phyloP scores from a whole-genome alignment of 768 basidiomycete genomes.

The Tulasnella sp. region DNA sequence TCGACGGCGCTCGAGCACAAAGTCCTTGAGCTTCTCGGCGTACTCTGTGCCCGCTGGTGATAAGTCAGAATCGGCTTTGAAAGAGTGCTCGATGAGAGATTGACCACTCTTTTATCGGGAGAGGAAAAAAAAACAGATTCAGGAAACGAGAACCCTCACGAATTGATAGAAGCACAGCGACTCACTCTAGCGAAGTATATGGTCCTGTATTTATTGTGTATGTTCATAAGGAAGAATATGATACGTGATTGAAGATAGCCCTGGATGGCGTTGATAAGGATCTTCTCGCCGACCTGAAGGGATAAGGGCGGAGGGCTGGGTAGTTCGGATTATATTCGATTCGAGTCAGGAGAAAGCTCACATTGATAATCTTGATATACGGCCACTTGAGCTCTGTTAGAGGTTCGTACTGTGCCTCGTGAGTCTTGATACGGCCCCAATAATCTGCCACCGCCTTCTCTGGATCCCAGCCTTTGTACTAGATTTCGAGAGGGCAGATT shows the following conservation, averaged over 20 bases:
- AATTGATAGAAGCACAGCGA: slow-evolving; percentile 3
- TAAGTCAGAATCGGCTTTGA: slow-evolving; percentile 95
- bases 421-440: slow-evolving; percentile 73
- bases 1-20: slow-evolving; percentile 72
- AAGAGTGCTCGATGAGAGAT: slow-evolving; percentile 95
- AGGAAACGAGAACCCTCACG: background rate
- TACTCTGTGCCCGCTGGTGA: slow-evolving; percentile 96
- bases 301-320: background rate
- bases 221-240: slow-evolving; percentile 99
- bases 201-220: slow-evolving; percentile 83
- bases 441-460: slow-evolving; percentile 90
- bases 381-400: slow-evolving; percentile 88
- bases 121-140: background rate
- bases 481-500: no score
- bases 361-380: slow-evolving; percentile 90
- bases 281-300: slow-evolving; percentile 80
- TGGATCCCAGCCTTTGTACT: slow-evolving; percentile 92
- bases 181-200: slow-evolving; percentile 94
- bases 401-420: slow-evolving; percentile 81
- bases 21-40: slow-evolving; percentile 77
- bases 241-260: slow-evolving; percentile 89
- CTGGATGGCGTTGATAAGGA: slow-evolving; percentile 86
- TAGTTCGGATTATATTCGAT: background rate
- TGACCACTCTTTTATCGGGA: slow-evolving; percentile 71
- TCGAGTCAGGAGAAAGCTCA: slow-evolving; percentile 25